Evolutionary conservation across 2,329 filamentous ascomycete genomes (phyloP).

Genomic region (Penicillium sp.): DNA sequence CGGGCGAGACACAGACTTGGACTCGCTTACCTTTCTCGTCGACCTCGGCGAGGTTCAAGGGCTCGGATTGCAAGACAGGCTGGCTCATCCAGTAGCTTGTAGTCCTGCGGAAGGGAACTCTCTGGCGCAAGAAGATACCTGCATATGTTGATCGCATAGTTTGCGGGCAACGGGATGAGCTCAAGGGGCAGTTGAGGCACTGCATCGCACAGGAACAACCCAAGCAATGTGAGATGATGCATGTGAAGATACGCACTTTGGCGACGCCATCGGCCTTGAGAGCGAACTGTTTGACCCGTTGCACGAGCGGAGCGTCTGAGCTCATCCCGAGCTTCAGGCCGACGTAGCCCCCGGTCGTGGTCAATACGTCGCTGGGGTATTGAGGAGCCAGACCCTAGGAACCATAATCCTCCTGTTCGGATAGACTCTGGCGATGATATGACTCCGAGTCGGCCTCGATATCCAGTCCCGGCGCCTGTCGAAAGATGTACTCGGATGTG

Average conservation of each 20-base stretch:
- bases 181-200: conserved; percentile 36
- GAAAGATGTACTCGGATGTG: conserved; percentile 30
- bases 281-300: conserved; percentile 25
- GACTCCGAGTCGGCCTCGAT: conserved; percentile 10
- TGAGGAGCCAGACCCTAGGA: conserved; percentile 32
- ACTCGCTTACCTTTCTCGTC: conserved; percentile 30
- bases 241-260: conserved; percentile 33
- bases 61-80: conserved; percentile 25
- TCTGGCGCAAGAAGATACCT: conserved; percentile 24
- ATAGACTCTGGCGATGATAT: conserved; percentile 14
- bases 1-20: conserved; percentile 29
- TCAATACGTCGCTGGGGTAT: conserved; percentile 25
- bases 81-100: conserved; percentile 16
- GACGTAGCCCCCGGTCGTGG: conserved; percentile 35
- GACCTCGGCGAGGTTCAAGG: conserved; percentile 27
- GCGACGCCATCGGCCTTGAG: conserved; percentile 28
- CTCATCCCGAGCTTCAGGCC: conserved; percentile 33
- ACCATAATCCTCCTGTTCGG: conserved; percentile 29
- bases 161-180: conserved; percentile 32
- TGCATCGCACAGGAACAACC: conserved; percentile 35
- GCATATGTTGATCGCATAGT: conserved; percentile 32
- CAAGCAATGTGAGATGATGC: conserved; percentile 33
- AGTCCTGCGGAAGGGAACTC: conserved; percentile 30
- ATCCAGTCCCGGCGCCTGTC: conserved; percentile 22
- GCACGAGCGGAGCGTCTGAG: conserved; percentile 9